Evolutionary conservation across 2,329 filamentous ascomycete species (phyloP), one percentile per base, ranked within the genome.

Genomic region (Claviceps sp.): DNA sequence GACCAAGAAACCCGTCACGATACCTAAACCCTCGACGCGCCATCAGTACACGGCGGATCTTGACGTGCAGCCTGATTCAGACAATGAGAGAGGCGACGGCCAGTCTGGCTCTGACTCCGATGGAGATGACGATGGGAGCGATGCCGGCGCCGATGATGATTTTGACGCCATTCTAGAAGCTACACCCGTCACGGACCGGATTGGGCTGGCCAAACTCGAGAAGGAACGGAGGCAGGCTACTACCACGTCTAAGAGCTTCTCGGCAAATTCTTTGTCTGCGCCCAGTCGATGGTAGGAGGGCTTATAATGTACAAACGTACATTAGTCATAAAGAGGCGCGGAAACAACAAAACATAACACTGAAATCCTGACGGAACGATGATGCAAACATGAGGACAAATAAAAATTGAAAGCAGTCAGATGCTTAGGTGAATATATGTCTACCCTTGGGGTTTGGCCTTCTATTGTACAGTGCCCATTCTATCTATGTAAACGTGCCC

Each of bases 91-190:
- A 70, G 20, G 78, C 61, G 78, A 80, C 16, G 84, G 90, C 1
- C 30, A 34, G 30, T 34, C 30, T 34, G 30, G 30, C 30, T 34
- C 30, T 34, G 30, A 34, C 30, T 34, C 30, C 30, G 30, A 34
- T 34, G 78, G 80, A 16, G 78, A 80, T 13, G 84, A 90, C 1
- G 78, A 80, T 16, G 84, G 90, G 2, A 48, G 22, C 2, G 34
- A 45, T 24, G 79, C 61, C 5, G 76, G 72, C 9, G 81, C 81
- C 16, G 85, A 93, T 51, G 85, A 86, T 47, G 85, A 89, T 48
- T 95, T 97, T 63, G 91, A 97, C 63, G 85, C 85, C 58, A 94
- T 98, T 66, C 95, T 96, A 62, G 82, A 90, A 59, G 91, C 93
- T 0, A 91, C 88, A 3, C 89, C 89, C 0, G 81, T 94, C 18